Conservation (phyloP, 106 monocot species). For the Dendrobium catenatum region DNA sequence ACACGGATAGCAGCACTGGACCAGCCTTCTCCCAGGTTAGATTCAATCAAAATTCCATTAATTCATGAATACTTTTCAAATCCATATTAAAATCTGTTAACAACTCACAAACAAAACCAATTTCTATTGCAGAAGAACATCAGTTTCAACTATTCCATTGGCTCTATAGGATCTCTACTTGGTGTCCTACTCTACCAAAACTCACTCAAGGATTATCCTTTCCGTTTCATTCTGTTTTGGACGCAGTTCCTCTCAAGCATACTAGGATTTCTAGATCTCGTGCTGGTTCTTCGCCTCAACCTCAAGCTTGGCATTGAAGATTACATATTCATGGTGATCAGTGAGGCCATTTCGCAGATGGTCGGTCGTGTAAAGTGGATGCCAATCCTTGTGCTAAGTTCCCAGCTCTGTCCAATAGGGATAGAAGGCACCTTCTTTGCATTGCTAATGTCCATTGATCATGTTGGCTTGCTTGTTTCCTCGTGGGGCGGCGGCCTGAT, state of each 20-base stretch:
- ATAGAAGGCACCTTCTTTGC: conserved; percentile 94
- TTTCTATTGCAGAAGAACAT: conserved; percentile 29
- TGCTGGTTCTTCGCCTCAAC: conserved; percentile 56
- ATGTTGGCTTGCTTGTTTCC: conserved; percentile 47
- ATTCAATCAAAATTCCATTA: background rate
- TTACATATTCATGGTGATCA: conserved; percentile 45
- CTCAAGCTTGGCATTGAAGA: conserved; percentile 55
- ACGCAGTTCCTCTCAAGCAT: conserved; percentile 46
- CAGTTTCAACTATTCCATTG: conserved; percentile 41
- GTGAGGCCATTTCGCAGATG: conserved; percentile 52
- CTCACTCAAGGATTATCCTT: conserved; percentile 43
- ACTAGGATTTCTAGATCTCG: conserved; percentile 64
- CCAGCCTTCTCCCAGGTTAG: conserved; percentile 75
- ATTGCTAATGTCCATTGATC: conserved; percentile 82
- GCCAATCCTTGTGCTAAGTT: conserved; percentile 81
- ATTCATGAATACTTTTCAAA: background rate
- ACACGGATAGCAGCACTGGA: conserved; percentile 48
- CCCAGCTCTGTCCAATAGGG: conserved; percentile 72
- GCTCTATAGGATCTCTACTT: conserved; percentile 63
- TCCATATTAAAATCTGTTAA: background rate
- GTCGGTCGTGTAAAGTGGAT: conserved; percentile 66
- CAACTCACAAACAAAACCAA: background rate
- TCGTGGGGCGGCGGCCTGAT: conserved; percentile 66
- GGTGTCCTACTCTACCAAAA: conserved; percentile 79
- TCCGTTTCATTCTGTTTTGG: conserved; percentile 67